Evolutionary conservation across 768 basidiomycete genomes (phyloP), one percentile per base, ranked within the genome.

Genomic region (Serendipita sp.): DNA sequence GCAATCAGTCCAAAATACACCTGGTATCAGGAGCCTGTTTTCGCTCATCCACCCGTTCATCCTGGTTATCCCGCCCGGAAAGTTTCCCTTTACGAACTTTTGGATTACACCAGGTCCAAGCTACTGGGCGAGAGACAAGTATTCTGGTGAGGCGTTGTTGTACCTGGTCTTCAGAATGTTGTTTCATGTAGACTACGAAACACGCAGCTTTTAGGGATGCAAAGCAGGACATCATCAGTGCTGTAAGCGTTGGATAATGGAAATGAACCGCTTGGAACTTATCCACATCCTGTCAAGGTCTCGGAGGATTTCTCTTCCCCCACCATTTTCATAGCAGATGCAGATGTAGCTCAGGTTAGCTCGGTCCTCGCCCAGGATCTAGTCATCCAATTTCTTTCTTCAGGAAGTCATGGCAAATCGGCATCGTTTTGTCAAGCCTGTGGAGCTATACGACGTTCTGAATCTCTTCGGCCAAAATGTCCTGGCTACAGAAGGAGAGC

Each of bases 391-490:
- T 50, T 5, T 7, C n/a, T 7, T 13, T 28, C n/a, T 28, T 7
- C n/a, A 50, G 45, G 45, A 50, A 50, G 17, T 50, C 17, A 50
- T 50, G 45, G 26, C 26, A 50, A 50, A 50, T 28, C n/a, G 45
- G 45, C 20, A 20, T 50, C 5, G 45, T 5, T 50, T 50, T 50
- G 26, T 28, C 9, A 50, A 50, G 17, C 45, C 45, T 17, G 26
- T 50, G 9, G 20, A 50, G n/a, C 45, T 50, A 9, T 50, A 50
- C 45, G 45, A 28, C n/a, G 45, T 50, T 9, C 17, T 50, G 45
- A 28, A 50, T 20, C n/a, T 50, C 7, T 50, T 22, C 17, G 66
- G 66, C 30, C 4, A 26, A 1, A 65, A 63, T 41, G 33, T 66
- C 14, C 41, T 66, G 4, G 30, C 64, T 9, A 33, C 42, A 24